Evolutionary conservation across 1,284 basidiomycete genomes (phyloP).

Genomic region (Pseudozyma pruni): DNA sequence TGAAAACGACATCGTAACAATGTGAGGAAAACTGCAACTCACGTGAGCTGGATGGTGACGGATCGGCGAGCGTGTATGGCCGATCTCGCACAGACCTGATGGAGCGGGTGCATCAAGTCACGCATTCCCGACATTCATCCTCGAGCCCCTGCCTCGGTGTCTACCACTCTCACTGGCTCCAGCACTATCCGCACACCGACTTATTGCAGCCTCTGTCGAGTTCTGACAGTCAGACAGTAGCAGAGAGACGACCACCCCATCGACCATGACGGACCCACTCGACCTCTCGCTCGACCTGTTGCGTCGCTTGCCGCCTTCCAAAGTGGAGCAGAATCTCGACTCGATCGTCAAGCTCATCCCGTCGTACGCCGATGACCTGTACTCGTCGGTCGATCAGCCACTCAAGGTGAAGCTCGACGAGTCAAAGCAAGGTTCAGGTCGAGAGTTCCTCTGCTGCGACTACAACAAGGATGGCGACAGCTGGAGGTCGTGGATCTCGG

Average conservation of each 20-base stretch:
- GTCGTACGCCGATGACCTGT: slow-evolving; percentile 94
- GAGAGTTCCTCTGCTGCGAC: slow-evolving; percentile 93
- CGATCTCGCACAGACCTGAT: slow-evolving; percentile 18
- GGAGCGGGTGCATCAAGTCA: too few relatives aligned
- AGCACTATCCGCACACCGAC: not conserved
- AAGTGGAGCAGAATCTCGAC: slow-evolving; percentile 86
- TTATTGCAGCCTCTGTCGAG: not conserved
- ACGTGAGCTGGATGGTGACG: not conserved
- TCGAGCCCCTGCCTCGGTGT: too few relatives aligned
- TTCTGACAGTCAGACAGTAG: too few relatives aligned
- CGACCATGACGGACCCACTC: slow-evolving; percentile 57
- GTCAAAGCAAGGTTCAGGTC: slow-evolving; percentile 73
- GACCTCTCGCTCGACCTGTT: slow-evolving; percentile 81
- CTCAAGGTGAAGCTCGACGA: slow-evolving; percentile 83
- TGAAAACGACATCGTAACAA: too few relatives aligned
- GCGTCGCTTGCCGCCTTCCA: slow-evolving; percentile 91
- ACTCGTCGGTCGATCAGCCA: slow-evolving; percentile 95
- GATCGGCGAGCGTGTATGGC: slow-evolving; percentile 1
- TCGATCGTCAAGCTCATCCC: slow-evolving; percentile 78
- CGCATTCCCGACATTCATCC: not conserved
- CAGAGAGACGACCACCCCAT: not conserved
- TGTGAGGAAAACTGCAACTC: too few relatives aligned
- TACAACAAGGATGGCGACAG: slow-evolving; percentile 97
- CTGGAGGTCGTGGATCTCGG: slow-evolving; percentile 96
- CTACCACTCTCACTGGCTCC: too few relatives aligned